A percentile compares a stretch with the other conserved stretches of the same genome.
phyloP scores from a whole-genome alignment of 176 grass and related monocot species.

The Canna indica region DNA sequence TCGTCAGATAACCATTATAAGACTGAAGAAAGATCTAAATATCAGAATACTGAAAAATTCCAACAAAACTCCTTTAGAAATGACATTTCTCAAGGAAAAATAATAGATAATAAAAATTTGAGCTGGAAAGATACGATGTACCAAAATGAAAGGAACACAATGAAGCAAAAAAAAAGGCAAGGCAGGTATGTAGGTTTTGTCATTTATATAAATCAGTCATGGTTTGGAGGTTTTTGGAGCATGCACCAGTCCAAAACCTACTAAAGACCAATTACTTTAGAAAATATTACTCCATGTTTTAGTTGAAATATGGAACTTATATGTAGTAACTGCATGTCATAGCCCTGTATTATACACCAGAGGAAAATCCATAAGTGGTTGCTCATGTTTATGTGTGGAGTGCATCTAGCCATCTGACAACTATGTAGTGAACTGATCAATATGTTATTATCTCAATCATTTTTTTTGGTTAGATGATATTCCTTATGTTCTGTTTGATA shows the following conservation, averaged over 20 bases:
- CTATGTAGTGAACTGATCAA: neutral
- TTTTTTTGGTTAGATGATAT: neutral
- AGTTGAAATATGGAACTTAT: neutral
- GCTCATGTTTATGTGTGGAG: too few species aligned
- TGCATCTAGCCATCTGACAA: neutral
- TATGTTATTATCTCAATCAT: too few species aligned
- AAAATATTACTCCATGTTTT: neutral
- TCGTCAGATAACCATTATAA: constrained; percentile 10
- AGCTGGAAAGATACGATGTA: neutral
- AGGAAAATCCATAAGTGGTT: too few species aligned
- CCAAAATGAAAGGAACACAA: neutral
- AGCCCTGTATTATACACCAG: too few species aligned
- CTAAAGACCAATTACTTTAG: neutral
- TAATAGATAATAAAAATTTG: neutral
- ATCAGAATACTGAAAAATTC: neutral
- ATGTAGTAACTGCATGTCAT: neutral
- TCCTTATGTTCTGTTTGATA: neutral
- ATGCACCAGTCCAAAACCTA: neutral
- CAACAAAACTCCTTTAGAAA: neutral
- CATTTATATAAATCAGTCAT: neutral
- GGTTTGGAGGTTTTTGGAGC: neutral
- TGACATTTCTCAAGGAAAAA: neutral
- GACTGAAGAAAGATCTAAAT: neutral
- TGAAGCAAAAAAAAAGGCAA: neutral
- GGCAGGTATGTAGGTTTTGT: neutral